A percentile compares a stretch with the other conserved stretches of the same genome.
Evolutionary conservation across 2,329 filamentous ascomycete genomes (phyloP).

Genomic region (Fusarium udum): DNA sequence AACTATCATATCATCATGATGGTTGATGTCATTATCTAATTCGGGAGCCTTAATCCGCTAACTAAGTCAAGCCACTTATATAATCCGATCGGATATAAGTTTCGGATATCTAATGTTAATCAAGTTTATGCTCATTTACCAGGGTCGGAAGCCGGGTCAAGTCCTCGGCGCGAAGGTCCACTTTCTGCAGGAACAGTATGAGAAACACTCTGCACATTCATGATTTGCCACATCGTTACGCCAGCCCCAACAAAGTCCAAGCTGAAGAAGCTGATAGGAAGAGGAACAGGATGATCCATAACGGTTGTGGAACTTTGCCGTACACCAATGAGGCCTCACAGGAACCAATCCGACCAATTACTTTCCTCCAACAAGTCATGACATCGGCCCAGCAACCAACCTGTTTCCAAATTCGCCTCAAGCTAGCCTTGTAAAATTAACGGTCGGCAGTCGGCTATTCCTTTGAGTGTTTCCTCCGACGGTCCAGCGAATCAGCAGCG

Average conservation of each 20-base stretch:
- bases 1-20: neutral
- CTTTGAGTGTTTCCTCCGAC: conserved; percentile 23
- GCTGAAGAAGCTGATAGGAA: neutral
- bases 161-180: neutral
- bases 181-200: conserved; percentile 7
- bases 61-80: neutral
- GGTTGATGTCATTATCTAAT: neutral
- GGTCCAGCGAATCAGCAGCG: neutral
- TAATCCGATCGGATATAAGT: neutral
- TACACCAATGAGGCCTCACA: neutral
- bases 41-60: neutral
- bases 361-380: neutral
- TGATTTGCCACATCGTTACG: neutral
- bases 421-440: neutral
- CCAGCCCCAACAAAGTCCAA: neutral
- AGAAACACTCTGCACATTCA: neutral
- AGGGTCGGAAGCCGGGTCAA: neutral
- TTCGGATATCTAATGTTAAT: neutral
- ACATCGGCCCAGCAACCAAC: conserved; percentile 14
- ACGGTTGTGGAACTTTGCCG: neutral
- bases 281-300: neutral
- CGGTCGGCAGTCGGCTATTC: conserved; percentile 6
- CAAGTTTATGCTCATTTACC: neutral
- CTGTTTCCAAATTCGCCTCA: neutral
- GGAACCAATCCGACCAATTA: neutral